Base-by-base conservation (phyloP, 2,329 filamentous ascomycete genomes). In the Hypomyces rosellus region DNA sequence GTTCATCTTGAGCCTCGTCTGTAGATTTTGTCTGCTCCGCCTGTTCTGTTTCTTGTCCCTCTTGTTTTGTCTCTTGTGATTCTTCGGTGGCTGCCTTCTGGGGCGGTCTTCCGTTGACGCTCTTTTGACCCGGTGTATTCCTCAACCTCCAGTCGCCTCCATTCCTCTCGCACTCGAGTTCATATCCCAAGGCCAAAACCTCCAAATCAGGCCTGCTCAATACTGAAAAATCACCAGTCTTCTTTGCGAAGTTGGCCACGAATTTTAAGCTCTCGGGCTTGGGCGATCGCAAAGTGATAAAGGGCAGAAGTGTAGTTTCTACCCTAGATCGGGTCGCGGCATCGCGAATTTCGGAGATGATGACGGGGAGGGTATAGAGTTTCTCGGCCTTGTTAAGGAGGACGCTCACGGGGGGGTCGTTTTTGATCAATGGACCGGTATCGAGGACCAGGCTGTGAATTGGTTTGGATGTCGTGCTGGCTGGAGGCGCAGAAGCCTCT, bases 351-450 rank as follows among this genome's bases (percentile, higher is more conserved):
- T 99, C 93, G 46, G 83, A 78, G 30, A 97, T 75, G 50, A 99
- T 89, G 7, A 86, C 84, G 1, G 91, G 90, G 0, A 92, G 87
- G 1, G 90, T 96, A 62, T 90, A 82, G 39, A 96, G 77, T 52
- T 78, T 74, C 61, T 93, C 85, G 44, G 89, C 84, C 65, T 89
- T 84, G 36, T 81, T 78, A 46, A 96, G 74, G 11, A 99, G 81
- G 0, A 87, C 89, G 42, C 89, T 95, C 20, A 93, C 81, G 11
- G 88, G 76, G 12, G 92, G 89, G 57, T 93, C 86, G 71, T 96
- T 96, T 65, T 92, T 92, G 67, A 99, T 91, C 54, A 99, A 83
- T 7, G 92, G 90, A 22, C 91, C 92, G 3, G 93, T 87, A 65
- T 99, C 93, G 58, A 99, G 78, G 25, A 97, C 80, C 46, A 97